These are phyloP conservation scores for Mayamaea pseudoterrestris DNA, from an alignment of 108 stramenopile species.

Conservation along the genomic window DNA sequence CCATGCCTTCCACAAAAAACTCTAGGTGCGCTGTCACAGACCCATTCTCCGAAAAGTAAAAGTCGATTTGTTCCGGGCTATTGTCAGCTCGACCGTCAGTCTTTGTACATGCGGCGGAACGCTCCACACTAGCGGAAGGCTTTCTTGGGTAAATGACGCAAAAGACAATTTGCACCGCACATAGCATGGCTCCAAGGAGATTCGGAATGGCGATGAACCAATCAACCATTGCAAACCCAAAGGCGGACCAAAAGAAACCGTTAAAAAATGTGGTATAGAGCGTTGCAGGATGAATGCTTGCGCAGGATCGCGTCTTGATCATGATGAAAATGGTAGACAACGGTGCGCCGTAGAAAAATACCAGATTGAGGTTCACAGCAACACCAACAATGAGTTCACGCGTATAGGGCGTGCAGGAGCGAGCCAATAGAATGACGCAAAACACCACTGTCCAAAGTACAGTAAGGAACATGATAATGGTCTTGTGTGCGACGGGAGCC, in stretches of 20 bases:
- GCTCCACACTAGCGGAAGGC: no score
- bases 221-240: constrained; percentile 28
- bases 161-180: constrained; percentile 26
- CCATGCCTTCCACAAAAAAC: no score
- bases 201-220: constrained; percentile 37
- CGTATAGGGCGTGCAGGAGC: no score
- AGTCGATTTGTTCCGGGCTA: no score
- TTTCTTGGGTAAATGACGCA: constrained; percentile 34
- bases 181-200: constrained; percentile 24
- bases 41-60: no score
- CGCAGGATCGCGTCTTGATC: constrained; percentile 14
- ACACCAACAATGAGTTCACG: constrained; percentile 48
- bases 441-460: no score
- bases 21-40: no score
- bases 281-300: constrained; percentile 27
- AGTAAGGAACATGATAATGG: no score
- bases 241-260: constrained; percentile 34
- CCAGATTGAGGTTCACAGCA: constrained; percentile 67
- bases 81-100: no score
- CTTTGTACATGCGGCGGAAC: no score
- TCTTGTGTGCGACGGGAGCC: no score
- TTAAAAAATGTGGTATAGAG: constrained; percentile 39
- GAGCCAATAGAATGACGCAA: no score
- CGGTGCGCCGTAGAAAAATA: constrained; percentile 78
- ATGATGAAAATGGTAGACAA: constrained; percentile 48